Evolutionary conservation across 306 rosid species (phyloP).

Genomic region (Urtica urens): DNA sequence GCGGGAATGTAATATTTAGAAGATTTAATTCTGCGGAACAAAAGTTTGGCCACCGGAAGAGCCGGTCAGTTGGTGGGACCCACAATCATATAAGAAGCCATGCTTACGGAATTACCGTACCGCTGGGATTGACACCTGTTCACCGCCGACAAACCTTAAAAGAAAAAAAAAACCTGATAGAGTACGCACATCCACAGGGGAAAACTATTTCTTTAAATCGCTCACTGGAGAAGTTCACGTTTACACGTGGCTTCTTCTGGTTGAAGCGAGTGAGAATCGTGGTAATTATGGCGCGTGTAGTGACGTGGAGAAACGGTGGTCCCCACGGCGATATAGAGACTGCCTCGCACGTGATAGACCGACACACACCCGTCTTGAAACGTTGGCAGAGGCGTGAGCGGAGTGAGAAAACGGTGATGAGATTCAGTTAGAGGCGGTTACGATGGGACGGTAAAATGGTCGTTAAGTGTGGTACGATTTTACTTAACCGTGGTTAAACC

Average conservation of each 20-base stretch:
- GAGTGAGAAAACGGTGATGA: neutral
- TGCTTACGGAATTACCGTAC: conserved; percentile 20
- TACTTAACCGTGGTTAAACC: conserved; percentile 43
- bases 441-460: conserved; percentile 27
- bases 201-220: no score
- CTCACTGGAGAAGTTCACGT: conserved; percentile 22
- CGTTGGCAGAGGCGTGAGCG: conserved; percentile 17
- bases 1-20: neutral
- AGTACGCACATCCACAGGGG: no score
- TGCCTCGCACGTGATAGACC: conserved; percentile 41
- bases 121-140: conserved; percentile 30
- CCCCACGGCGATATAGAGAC: conserved; percentile 4
- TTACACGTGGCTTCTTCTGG: conserved; percentile 10
- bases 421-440: conserved; percentile 57
- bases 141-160: conserved; percentile 2
- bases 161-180: no score
- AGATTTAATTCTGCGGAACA: neutral
- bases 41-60: conserved; percentile 16
- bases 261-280: neutral
- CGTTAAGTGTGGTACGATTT: conserved; percentile 20
- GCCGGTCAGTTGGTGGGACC: conserved; percentile 21
- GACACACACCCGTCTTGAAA: conserved; percentile 21
- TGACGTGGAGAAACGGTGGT: conserved; percentile 14
- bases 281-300: neutral
- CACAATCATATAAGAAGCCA: neutral